Percentiles rank a stretch among this genome's conserved stretches.
These are phyloP conservation scores for rapeseed (Brassica napus) DNA, from an alignment of 345 rosid genomes.

Conservation along the genomic window DNA sequence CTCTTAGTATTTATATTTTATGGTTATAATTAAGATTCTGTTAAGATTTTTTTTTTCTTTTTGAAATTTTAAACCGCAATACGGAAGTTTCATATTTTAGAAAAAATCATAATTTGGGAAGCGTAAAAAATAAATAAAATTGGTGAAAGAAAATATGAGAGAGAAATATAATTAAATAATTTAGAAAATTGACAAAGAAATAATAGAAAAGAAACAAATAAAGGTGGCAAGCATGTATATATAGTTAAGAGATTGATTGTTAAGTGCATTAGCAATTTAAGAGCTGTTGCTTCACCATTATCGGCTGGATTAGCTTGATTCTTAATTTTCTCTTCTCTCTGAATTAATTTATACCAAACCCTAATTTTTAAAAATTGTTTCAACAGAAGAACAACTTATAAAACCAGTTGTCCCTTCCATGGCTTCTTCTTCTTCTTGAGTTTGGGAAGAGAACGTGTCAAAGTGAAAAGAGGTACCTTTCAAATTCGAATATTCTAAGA, in stretches of 20 bases:
- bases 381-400: slow-evolving; percentile 24
- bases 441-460: slow-evolving; percentile 22
- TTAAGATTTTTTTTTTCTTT: not conserved
- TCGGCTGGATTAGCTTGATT: not conserved
- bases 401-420: slow-evolving; percentile 2
- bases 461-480: slow-evolving; percentile 26
- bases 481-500: not conserved
- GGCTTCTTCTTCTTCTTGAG: slow-evolving; percentile 9
- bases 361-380: slow-evolving; percentile 19
- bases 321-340: slow-evolving; percentile 9
- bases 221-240: not conserved
- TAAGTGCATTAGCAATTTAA: not conserved
- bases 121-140: not conserved
- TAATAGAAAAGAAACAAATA: not conserved
- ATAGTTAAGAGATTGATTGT: not conserved
- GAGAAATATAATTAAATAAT: not conserved
- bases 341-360: slow-evolving; percentile 1
- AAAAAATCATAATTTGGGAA: not conserved
- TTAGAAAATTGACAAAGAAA: not conserved
- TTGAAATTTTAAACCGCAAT: not conserved
- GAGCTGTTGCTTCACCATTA: not conserved
- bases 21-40: not conserved
- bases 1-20: not conserved
- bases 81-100: not conserved
- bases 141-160: not conserved